Evolutionary conservation across 2,329 filamentous ascomycete species (phyloP).

Genomic region (Myotisia sp.): DNA sequence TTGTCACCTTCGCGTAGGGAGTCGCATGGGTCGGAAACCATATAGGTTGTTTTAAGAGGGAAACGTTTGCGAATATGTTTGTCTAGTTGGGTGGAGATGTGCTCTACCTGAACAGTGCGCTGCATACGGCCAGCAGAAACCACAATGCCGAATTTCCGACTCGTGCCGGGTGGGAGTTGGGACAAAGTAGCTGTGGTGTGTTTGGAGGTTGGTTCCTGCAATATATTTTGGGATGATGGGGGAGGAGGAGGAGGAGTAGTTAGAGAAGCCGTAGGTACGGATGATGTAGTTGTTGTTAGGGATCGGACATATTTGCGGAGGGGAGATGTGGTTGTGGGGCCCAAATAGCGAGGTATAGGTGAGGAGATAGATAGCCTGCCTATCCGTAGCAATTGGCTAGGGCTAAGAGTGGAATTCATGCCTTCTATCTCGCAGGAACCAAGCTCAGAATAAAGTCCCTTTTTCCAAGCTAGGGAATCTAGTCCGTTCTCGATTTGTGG

Average conservation of each 20-base stretch:
- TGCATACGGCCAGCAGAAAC: constrained; percentile 29
- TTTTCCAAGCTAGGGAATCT: too few species aligned
- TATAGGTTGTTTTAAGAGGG: constrained; percentile 21
- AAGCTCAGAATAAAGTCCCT: too few species aligned
- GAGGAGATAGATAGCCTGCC: constrained; percentile 1
- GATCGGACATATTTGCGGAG: not conserved
- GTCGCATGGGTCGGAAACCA: constrained; percentile 28
- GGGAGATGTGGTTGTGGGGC: not conserved
- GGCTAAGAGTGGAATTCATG: constrained; percentile 3
- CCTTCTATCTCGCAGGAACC: too few species aligned
- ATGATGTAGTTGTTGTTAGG: not conserved
- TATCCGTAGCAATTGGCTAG: constrained; percentile 1
- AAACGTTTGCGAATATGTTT: constrained; percentile 25
- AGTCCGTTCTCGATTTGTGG: too few species aligned
- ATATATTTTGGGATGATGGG: not conserved
- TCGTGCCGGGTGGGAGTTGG: constrained; percentile 16
- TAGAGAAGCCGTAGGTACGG: not conserved
- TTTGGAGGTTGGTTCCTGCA: not conserved
- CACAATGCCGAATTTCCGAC: constrained; percentile 22
- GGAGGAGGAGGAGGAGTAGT: not conserved
- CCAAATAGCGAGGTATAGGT: not conserved
- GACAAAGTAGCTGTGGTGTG: not conserved
- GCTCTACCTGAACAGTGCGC: constrained; percentile 26
- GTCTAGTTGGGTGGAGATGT: constrained; percentile 24
- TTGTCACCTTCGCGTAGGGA: constrained; percentile 32